Conservation (phyloP, 495 filamentous ascomycete genomes). For the Penicillium argentinense region DNA sequence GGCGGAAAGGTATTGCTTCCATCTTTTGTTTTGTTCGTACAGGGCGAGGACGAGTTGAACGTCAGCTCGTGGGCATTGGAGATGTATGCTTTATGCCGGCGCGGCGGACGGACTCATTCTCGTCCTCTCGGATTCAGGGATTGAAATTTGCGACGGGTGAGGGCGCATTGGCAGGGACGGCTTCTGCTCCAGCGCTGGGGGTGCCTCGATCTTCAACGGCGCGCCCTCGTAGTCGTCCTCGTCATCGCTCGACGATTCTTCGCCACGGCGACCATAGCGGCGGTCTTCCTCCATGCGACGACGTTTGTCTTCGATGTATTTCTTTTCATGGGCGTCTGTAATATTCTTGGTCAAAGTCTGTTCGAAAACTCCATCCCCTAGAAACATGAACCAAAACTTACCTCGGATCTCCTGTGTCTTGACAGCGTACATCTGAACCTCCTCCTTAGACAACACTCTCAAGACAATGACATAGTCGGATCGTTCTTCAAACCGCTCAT, state of each 20-base stretch:
- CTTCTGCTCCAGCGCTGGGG: slow-evolving; percentile 14
- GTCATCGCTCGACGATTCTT: slow-evolving; percentile 41
- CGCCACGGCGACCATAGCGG: slow-evolving; percentile 31
- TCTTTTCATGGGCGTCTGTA: slow-evolving; percentile 37
- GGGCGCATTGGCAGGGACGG: slow-evolving; percentile 19
- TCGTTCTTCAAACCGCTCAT: slow-evolving; percentile 79
- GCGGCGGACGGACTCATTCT: slow-evolving; percentile 9
- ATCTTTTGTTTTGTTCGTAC: not conserved
- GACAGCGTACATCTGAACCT: slow-evolving; percentile 76
- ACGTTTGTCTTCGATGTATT: slow-evolving; percentile 36
- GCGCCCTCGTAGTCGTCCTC: slow-evolving; percentile 40
- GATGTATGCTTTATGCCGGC: slow-evolving; percentile 11
- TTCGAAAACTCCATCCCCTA: not conserved
- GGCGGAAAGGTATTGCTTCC: not conserved
- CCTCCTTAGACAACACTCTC: slow-evolving; percentile 73
- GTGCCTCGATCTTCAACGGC: slow-evolving; percentile 33
- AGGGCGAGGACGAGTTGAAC: no score
- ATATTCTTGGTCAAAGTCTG: slow-evolving; percentile 8
- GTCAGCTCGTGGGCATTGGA: no score
- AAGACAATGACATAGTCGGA: slow-evolving; percentile 84
- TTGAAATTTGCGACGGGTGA: slow-evolving; percentile 11
- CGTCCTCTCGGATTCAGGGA: slow-evolving; percentile 11
- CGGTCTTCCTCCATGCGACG: slow-evolving; percentile 31
- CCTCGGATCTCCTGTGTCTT: slow-evolving; percentile 77
- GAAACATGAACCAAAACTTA: slow-evolving; percentile 33